Conservation (phyloP, 139 green algal genomes). For the Tetradesmus lagerheimii region DNA sequence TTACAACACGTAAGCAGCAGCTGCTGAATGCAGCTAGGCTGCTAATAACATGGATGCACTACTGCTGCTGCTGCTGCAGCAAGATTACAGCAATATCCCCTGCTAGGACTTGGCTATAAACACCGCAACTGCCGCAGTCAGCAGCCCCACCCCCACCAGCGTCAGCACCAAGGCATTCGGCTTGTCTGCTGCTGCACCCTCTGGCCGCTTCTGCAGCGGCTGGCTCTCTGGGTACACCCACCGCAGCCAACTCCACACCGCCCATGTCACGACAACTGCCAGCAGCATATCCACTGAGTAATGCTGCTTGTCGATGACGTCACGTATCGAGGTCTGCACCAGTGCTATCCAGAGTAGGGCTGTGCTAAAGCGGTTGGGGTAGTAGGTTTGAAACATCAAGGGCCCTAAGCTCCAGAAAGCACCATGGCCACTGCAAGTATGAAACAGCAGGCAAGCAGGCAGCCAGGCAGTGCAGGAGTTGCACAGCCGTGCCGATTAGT, state of each 20-base stretch:
- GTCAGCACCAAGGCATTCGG: slow-evolving; percentile 50
- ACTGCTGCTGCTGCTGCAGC: no score
- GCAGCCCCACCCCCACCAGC: slow-evolving; percentile 50
- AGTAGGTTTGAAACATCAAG: slow-evolving; percentile 74
- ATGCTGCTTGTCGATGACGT: slow-evolving; percentile 71
- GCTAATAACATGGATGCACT: no score
- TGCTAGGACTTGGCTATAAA: slow-evolving; percentile 62
- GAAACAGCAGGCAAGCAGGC: neutral
- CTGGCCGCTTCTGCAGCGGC: slow-evolving; percentile 36
- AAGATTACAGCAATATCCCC: no score
- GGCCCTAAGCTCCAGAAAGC: slow-evolving; percentile 77
- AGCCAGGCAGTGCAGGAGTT: neutral
- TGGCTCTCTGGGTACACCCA: slow-evolving; percentile 67
- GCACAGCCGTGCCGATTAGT: no score
- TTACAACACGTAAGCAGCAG: no score
- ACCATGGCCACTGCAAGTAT: slow-evolving; percentile 65
- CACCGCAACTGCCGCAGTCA: slow-evolving; percentile 56
- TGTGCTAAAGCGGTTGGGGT: slow-evolving; percentile 46
- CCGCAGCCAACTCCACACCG: slow-evolving; percentile 77
- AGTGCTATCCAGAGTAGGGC: slow-evolving; percentile 70
- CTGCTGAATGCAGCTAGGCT: no score
- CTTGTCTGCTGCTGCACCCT: slow-evolving; percentile 41
- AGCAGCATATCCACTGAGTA: slow-evolving; percentile 89
- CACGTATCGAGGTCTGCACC: slow-evolving; percentile 62
- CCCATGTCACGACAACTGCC: slow-evolving; percentile 75